Base-by-base conservation (phyloP, 139 green algal genomes). In the Limnomonas spitsbergensis region DNA sequence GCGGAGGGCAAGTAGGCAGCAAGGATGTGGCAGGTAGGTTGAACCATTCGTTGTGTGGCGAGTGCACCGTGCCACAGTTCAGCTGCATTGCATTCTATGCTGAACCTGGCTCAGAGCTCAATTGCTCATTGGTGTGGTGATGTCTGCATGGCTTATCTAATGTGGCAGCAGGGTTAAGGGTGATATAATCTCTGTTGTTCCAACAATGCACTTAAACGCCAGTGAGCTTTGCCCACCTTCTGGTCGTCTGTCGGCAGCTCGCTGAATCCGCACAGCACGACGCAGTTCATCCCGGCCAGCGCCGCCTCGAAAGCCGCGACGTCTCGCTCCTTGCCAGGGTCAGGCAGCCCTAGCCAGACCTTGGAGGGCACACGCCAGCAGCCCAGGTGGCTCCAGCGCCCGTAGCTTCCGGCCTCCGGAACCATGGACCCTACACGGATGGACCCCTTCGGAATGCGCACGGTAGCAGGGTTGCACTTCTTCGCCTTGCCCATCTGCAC, bases 311-410 rank as follows among this genome's bases (percentile, higher is more conserved):
- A 81, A 29, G 37, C n/a, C 37, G 26, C 27, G 26, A 24, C 29
- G 75, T 86, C 70, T 31, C 7, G 26, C 36, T 37, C 39, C 9
- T 20, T 20, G 37, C 75, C 76, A 14, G 53, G 56, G 27, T 77
- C 39, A 0, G 81, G 77, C 35, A 86, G 73, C 31, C 70, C 81
- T 2, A 77, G 54, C 69, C 73, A 81, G 1, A 86, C 53, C 71
- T 75, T 79, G 52, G 27, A 67, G 3, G 81, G 81, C 26, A 86
- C 77, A 35, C 81, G 71, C 81, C 81, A 86, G 73, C 77, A 83
- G 34, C 26, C 37, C 14, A 83, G 66, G 72, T 86, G 81, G 24
- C 14, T 69, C 81, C 81, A 86, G 9, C 42, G 34, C 4, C 77
- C 69, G 77, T 83, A 86, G 14, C 29, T 36, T 20, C 52, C 76